Conservation (phyloP, 345 rosid species). For the Camelina sativa region DNA sequence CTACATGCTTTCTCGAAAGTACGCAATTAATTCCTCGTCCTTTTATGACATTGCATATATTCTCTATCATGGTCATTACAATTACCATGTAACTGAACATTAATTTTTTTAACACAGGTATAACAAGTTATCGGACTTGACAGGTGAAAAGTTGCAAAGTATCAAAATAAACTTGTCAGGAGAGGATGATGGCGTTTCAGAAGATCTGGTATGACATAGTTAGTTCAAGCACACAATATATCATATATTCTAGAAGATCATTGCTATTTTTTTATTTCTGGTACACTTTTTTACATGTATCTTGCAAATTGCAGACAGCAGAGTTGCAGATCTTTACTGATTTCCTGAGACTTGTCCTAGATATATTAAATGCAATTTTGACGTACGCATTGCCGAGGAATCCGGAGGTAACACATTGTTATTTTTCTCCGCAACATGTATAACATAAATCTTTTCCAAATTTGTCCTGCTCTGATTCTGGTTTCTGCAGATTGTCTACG, state of each 20-base stretch:
- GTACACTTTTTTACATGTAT: constrained; percentile 5
- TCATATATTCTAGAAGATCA: constrained; percentile 5
- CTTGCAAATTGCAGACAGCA: constrained; percentile 62
- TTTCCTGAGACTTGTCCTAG: constrained; percentile 95
- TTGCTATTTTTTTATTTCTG: constrained; percentile 21
- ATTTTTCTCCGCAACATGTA: constrained; percentile 17
- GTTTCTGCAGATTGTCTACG: constrained; percentile 79
- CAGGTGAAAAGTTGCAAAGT: constrained; percentile 58
- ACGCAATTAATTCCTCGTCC: constrained; percentile 36
- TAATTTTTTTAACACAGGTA: constrained; percentile 57
- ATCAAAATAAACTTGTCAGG: constrained; percentile 55
- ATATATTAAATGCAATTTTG: constrained; percentile 91
- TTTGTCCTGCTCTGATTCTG: constrained; percentile 13
- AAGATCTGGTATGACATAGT: constrained; percentile 66
- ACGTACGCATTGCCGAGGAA: constrained; percentile 91
- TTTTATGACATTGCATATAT: background rate
- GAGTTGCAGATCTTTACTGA: constrained; percentile 96
- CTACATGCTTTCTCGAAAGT: constrained; percentile 97
- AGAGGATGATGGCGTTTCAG: constrained; percentile 56
- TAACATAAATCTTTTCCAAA: background rate
- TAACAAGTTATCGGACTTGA: constrained; percentile 78
- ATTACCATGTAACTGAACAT: constrained; percentile 25
- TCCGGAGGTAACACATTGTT: constrained; percentile 72
- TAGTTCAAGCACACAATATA: constrained; percentile 24
- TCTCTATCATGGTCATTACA: constrained; percentile 8